Conservation (phyloP, 495 filamentous ascomycete genomes). For the Penicillium macrosclerotiorum region DNA sequence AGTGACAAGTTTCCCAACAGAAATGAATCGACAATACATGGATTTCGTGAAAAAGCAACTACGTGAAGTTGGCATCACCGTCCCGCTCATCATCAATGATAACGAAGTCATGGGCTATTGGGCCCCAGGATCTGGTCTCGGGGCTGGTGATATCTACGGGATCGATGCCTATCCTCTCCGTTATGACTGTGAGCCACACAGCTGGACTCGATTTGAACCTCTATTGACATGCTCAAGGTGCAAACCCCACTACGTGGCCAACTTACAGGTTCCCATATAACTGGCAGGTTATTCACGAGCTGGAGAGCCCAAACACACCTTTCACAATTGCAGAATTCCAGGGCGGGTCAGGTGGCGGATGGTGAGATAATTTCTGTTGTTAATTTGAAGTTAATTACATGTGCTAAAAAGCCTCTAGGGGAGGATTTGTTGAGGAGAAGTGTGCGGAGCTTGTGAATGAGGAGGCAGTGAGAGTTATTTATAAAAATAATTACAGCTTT, state of each 20-base stretch:
- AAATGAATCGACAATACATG: slow-evolving; percentile 57
- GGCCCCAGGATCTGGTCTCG: slow-evolving; percentile 55
- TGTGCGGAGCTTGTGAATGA: slow-evolving; percentile 58
- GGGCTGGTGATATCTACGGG: slow-evolving; percentile 69
- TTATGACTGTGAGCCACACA: slow-evolving; percentile 48
- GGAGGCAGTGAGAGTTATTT: slow-evolving; percentile 68
- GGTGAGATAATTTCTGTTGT: background rate
- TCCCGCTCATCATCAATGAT: slow-evolving; percentile 72
- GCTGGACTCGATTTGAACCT: no score
- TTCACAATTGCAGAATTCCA: slow-evolving; percentile 57
- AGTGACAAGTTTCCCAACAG: slow-evolving; percentile 32
- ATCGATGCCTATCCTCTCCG: slow-evolving; percentile 65
- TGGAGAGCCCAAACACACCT: slow-evolving; percentile 58
- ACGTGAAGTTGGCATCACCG: slow-evolving; percentile 59
- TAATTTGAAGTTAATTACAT: slow-evolving; percentile 51
- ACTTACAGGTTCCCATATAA: slow-evolving; percentile 37
- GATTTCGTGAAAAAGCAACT: slow-evolving; percentile 58
- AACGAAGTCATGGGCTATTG: slow-evolving; percentile 51
- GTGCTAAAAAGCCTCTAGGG: slow-evolving; percentile 40
- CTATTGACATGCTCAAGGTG: no score
- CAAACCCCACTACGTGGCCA: slow-evolving; percentile 46
- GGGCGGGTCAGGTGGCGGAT: slow-evolving; percentile 7
- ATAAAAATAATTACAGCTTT: slow-evolving; percentile 69
- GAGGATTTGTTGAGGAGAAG: slow-evolving; percentile 56
- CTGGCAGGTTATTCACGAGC: slow-evolving; percentile 41